phyloP scores from a whole-genome alignment of 1,284 basidiomycete species.

The Clitocybe nebularis region DNA sequence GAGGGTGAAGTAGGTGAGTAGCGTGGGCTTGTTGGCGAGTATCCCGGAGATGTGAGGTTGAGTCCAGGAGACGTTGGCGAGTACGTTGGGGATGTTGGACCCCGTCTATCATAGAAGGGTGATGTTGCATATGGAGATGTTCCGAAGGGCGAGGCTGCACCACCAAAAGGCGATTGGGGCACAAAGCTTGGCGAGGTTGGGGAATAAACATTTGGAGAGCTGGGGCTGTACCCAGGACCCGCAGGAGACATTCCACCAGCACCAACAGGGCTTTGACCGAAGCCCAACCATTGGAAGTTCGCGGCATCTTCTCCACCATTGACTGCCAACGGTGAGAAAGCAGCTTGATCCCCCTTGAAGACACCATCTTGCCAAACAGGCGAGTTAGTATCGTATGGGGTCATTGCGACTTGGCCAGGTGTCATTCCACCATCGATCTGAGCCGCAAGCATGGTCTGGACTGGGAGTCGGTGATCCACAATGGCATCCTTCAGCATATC shows the following conservation, averaged over 20 bases:
- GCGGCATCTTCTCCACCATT: constrained; percentile 81
- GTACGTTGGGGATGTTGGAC: constrained; percentile 80
- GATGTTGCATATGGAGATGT: constrained; percentile 78
- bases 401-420: constrained; percentile 88
- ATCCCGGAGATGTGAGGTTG: constrained; percentile 77
- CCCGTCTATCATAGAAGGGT: constrained; percentile 71
- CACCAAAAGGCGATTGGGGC: constrained; percentile 80
- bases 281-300: constrained; percentile 70
- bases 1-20: constrained; percentile 85
- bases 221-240: constrained; percentile 75
- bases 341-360: constrained; percentile 81
- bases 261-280: constrained; percentile 80
- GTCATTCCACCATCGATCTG: constrained; percentile 88
- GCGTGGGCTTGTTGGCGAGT: constrained; percentile 85
- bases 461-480: constrained; percentile 91
- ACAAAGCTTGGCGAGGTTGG: constrained; percentile 83
- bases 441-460: constrained; percentile 79
- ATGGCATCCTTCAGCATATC: constrained; percentile 99
- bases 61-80: constrained; percentile 82
- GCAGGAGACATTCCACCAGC: constrained; percentile 79
- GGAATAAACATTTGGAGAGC: constrained; percentile 80
- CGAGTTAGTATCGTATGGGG: constrained; percentile 90
- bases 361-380: constrained; percentile 71
- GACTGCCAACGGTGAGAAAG: constrained; percentile 92
- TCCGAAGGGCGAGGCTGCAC: constrained; percentile 78